phyloP scores from a whole-genome alignment of 495 filamentous ascomycete species.

The Aspergillus sclerotioniger region DNA sequence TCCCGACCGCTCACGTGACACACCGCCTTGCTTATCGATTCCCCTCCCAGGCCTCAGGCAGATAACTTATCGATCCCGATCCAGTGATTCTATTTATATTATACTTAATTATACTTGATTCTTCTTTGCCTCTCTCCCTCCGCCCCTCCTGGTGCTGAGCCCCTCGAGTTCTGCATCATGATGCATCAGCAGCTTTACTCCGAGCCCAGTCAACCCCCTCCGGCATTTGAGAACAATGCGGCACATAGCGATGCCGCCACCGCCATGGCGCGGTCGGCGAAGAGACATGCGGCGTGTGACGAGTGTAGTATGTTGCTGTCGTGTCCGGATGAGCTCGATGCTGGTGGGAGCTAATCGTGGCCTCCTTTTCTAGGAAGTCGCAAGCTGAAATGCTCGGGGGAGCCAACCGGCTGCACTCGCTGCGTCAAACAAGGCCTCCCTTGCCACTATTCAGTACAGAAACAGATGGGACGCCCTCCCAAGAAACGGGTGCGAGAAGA shows the following conservation, averaged over 20 bases:
- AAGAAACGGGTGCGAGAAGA: constrained; percentile 43
- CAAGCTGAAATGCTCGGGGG: constrained; percentile 51
- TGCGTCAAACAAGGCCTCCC: constrained; percentile 41
- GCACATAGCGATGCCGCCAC: constrained; percentile 10
- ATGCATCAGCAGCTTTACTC: neutral
- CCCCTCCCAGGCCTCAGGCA: too few species aligned
- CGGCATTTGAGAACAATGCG: constrained; percentile 2
- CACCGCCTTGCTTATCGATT: constrained; percentile 30
- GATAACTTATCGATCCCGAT: neutral
- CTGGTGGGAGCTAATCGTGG: constrained; percentile 18
- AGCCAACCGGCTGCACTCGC: constrained; percentile 39
- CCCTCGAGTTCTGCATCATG: neutral
- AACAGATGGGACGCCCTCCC: constrained; percentile 48
- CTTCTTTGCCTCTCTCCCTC: too few species aligned
- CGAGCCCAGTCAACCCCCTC: constrained; percentile 10
- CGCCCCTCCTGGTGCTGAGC: too few species aligned
- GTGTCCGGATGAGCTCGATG: neutral
- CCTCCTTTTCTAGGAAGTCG: constrained; percentile 34
- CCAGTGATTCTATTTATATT: too few species aligned
- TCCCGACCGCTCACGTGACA: constrained; percentile 46
- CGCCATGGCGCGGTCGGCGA: constrained; percentile 19
- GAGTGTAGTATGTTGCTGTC: constrained; percentile 41
- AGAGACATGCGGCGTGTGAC: constrained; percentile 44
- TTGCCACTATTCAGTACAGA: constrained; percentile 48
- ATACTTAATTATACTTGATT: too few species aligned